Conservation (phyloP, 2,329 filamentous ascomycete genomes). For the Colletotrichum sp. region DNA sequence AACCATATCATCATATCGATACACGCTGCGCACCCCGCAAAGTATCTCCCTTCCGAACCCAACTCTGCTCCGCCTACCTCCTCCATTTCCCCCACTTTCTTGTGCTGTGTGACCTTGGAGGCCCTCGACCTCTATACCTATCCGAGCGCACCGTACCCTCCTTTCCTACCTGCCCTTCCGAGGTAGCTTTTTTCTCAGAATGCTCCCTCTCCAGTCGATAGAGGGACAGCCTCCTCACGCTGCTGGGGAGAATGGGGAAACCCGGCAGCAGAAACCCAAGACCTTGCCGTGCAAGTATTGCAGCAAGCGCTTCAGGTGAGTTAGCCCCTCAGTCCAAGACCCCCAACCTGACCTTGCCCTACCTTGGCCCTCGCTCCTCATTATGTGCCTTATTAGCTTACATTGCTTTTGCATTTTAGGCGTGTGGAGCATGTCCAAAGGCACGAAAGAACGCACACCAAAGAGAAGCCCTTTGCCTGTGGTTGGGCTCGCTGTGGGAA, state of each 20-base stretch:
- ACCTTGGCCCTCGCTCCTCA: slow-evolving; percentile 13
- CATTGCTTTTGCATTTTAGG: slow-evolving; percentile 47
- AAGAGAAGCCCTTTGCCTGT: slow-evolving; percentile 69
- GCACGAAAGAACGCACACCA: slow-evolving; percentile 69
- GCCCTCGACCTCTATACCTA: slow-evolving; percentile 24
- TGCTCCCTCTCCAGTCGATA: slow-evolving; percentile 60
- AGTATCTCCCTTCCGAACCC: slow-evolving; percentile 3
- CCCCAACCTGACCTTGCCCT: slow-evolving; percentile 19
- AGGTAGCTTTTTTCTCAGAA: slow-evolving; percentile 33
- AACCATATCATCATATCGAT: slow-evolving; percentile 1
- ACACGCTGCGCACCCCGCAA: slow-evolving; percentile 16
- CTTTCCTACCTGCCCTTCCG: slow-evolving; percentile 8
- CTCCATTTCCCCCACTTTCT: slow-evolving; percentile 28
- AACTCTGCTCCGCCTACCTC: slow-evolving; percentile 17
- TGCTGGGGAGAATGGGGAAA: slow-evolving; percentile 53
- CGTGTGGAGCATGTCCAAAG: slow-evolving; percentile 69
- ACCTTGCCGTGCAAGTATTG: slow-evolving; percentile 68
- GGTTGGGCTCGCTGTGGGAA: slow-evolving; percentile 65
- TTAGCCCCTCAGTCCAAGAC: slow-evolving; percentile 21
- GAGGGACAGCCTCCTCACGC: slow-evolving; percentile 46
- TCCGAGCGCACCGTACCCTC: slow-evolving; percentile 24
- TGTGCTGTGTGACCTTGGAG: slow-evolving; percentile 37
- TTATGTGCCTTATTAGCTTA: slow-evolving; percentile 40
- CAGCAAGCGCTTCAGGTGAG: slow-evolving; percentile 67
- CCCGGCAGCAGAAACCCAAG: slow-evolving; percentile 64